Evolutionary conservation across 441 rosid genomes (phyloP).

Genomic region (Eutrema salsugineum): DNA sequence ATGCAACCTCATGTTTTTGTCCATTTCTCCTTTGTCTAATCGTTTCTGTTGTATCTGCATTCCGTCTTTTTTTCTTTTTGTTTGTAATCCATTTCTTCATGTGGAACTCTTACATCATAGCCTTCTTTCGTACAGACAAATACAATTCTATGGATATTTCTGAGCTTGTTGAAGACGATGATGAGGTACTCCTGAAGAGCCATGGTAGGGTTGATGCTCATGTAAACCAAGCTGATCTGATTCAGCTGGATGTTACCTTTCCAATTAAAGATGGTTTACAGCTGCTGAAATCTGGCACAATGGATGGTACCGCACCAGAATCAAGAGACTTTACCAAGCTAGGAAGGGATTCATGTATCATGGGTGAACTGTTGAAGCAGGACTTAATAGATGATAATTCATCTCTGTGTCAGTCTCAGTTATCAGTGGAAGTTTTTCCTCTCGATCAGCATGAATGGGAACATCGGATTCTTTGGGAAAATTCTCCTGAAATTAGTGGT

Average conservation of each 20-base stretch:
- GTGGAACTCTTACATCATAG: constrained; percentile 12
- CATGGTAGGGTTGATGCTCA: constrained; percentile 41
- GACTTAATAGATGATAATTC: constrained; percentile 39
- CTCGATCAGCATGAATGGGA: constrained; percentile 98
- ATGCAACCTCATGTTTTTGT: not conserved
- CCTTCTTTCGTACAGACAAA: constrained; percentile 52
- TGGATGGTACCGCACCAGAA: constrained; percentile 35
- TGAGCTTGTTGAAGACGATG: constrained; percentile 87
- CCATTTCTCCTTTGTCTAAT: not conserved
- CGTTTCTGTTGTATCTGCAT: constrained; percentile 13
- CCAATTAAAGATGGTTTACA: constrained; percentile 35
- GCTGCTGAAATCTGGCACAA: constrained; percentile 35
- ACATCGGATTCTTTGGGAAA: constrained; percentile 80
- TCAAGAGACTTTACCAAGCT: constrained; percentile 39
- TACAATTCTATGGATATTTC: constrained; percentile 53
- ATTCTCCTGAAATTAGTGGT: constrained; percentile 49
- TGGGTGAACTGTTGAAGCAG: constrained; percentile 73
- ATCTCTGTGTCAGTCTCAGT: constrained; percentile 50
- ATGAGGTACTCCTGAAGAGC: constrained; percentile 70
- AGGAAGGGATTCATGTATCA: constrained; percentile 42
- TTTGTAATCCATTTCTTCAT: constrained; percentile 4
- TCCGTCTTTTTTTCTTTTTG: constrained; percentile 2
- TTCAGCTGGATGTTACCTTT: constrained; percentile 43
- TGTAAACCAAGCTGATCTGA: constrained; percentile 30
- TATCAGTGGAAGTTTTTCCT: constrained; percentile 48